Evolutionary conservation across 441 rosid genomes (phyloP).

Genomic region (Macaranga tanarius): DNA sequence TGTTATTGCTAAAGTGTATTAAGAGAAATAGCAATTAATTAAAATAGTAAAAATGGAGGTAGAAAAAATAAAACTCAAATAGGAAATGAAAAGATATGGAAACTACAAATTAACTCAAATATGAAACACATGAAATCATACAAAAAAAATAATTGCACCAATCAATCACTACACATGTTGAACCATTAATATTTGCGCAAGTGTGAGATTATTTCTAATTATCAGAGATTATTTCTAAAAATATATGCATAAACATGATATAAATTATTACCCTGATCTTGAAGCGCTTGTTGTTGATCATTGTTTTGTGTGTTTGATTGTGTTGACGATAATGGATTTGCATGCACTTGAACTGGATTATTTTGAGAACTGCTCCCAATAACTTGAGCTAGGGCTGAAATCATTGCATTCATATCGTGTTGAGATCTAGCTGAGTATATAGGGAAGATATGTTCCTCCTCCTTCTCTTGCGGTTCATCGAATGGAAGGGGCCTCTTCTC

Average conservation of each 20-base stretch:
- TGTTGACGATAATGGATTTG: constrained; percentile 20
- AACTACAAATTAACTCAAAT: no score
- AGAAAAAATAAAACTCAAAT: neutral
- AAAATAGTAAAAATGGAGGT: no score
- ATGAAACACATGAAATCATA: no score
- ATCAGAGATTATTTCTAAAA: neutral
- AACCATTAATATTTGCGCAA: no score
- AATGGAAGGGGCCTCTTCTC: constrained; percentile 56
- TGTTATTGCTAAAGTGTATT: neutral
- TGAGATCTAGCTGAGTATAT: constrained; percentile 65
- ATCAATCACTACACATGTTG: no score
- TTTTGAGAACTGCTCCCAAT: constrained; percentile 43
- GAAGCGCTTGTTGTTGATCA: constrained; percentile 29
- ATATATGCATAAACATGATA: neutral
- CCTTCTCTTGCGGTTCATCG: constrained; percentile 46
- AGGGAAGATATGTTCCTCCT: constrained; percentile 46
- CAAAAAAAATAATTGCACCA: no score
- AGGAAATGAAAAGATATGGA: no score
- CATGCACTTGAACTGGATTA: constrained; percentile 27
- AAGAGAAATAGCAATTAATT: neutral
- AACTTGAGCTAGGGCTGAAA: constrained; percentile 78
- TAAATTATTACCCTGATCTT: constrained; percentile 50
- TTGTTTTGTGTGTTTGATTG: constrained; percentile 16
- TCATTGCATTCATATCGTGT: constrained; percentile 62
- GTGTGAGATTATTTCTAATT: neutral